Conservation (phyloP, 495 filamentous ascomycete genomes). For the Polyplosphaeria fusca region DNA sequence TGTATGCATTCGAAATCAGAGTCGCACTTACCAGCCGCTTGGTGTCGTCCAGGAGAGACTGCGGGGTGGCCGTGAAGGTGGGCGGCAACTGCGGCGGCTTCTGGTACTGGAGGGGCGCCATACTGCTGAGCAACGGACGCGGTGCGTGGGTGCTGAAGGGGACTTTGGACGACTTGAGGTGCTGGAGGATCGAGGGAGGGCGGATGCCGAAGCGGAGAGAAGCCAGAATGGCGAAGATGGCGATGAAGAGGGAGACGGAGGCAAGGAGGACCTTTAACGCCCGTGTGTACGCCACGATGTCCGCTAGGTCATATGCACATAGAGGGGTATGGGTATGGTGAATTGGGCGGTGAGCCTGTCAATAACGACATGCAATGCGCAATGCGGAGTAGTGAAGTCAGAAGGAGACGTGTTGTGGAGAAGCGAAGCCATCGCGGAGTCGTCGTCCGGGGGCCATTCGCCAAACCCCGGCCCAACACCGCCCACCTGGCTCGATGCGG, state of each 20-base stretch:
- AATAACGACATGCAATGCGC: too few species aligned
- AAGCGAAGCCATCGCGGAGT: too few species aligned
- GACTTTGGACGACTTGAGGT: conserved; percentile 36
- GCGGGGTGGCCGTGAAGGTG: conserved; percentile 76
- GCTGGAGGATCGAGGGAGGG: conserved; percentile 60
- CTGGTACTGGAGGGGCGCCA: conserved; percentile 63
- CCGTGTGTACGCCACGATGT: conserved; percentile 43
- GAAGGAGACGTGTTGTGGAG: too few species aligned
- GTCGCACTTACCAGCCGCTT: conserved; percentile 51
- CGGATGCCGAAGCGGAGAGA: conserved; percentile 61
- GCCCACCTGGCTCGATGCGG: too few species aligned
- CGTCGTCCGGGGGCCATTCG: too few species aligned
- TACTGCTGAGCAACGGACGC: conserved; percentile 56
- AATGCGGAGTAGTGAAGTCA: too few species aligned
- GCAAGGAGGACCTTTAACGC: conserved; percentile 46
- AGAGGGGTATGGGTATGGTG: too few species aligned
- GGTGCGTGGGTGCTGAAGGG: conserved; percentile 17
- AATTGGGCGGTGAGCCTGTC: neutral
- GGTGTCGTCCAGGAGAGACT: conserved; percentile 72
- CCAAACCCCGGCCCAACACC: too few species aligned
- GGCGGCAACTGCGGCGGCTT: conserved; percentile 83
- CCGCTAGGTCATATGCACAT: neutral
- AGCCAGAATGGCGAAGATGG: conserved; percentile 72
- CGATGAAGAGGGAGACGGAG: conserved; percentile 59
- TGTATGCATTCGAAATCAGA: too few species aligned